Evolutionary conservation across 257 asterid species (phyloP), one percentile per base, ranked within the genome.

Genomic region (Cinchona pubescens): DNA sequence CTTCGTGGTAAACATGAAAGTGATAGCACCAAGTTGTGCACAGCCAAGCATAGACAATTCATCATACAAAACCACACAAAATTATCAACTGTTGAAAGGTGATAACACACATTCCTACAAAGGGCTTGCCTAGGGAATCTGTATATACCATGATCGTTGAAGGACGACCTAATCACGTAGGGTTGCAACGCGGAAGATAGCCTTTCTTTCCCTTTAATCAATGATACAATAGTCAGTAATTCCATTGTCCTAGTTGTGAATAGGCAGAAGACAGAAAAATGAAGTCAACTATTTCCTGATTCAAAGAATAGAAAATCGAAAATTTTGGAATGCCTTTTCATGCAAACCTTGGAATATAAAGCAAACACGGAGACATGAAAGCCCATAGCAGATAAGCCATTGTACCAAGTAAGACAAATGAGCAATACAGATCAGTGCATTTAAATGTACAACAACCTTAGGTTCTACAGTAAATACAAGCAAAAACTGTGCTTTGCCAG

Each of bases 371-470:
- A 16, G 48, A 71, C 38, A 21, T 29, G 62, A 46, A 18, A 32
- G 66, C 37, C 55, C 56, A 30, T 32, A 45, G 48, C 34, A 61
- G 35, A 74, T 12, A 12, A 43, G 62, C 8, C 38, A 14, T 34
- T 11, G 13, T 23, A 8, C 19, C 46, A 15, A 37, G 58, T 25
- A 43, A 48, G 27, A 12, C 25, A 37, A 71, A 32, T 55, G 49
- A 40, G 45, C 27, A 55, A 7, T 64, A 48, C 40, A 48, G 49
- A 48, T 11, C n/a, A n/a, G 51, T 18, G 32, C 0, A 64, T 19
- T 76, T 49, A 65, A 11, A 49, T 55, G 40, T 55, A 72, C 53
- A 72, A 32, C 18, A 72, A 25, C 13, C 14, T n/a, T n/a, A 49
- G 75, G 42, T 34, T 56, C 4, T 6, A 12, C 29, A 1, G 29